These are phyloP conservation scores for Tetrapyrgos nigripes DNA, from an alignment of 1,284 basidiomycete species.

Conservation along the genomic window DNA sequence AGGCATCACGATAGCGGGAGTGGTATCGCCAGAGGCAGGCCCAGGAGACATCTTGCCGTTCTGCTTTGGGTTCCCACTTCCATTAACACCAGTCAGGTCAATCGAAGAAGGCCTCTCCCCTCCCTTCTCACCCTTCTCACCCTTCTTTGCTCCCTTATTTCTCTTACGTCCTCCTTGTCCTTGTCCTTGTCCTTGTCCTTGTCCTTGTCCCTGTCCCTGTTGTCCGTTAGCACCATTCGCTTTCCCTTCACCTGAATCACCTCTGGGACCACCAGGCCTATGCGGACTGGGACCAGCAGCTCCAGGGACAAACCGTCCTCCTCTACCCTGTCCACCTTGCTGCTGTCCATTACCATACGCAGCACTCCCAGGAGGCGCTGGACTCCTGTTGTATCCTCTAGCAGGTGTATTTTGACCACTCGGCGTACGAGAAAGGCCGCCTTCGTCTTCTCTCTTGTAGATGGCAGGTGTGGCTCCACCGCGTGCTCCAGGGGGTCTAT, in stretches of 20 bases:
- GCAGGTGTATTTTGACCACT: constrained; percentile 66
- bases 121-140: constrained; percentile 23
- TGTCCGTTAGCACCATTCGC: constrained; percentile 38
- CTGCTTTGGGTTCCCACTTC: constrained; percentile 19
- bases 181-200: constrained; percentile 29
- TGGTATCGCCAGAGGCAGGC: constrained; percentile 19
- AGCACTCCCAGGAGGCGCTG: constrained; percentile 50
- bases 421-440: constrained; percentile 61
- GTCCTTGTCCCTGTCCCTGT: constrained; percentile 53
- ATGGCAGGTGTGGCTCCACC: constrained; percentile 85
- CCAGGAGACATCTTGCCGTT: constrained; percentile 22
- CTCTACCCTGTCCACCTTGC: constrained; percentile 21
- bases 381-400: constrained; percentile 64
- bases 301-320: constrained; percentile 67
- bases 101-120: constrained; percentile 16
- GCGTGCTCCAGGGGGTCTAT: constrained; percentile 92
- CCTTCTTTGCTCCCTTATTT: constrained; percentile 25
- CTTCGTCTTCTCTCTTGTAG: constrained; percentile 90
- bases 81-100: constrained; percentile 7
- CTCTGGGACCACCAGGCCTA: constrained; percentile 46
- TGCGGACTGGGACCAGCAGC: constrained; percentile 46
- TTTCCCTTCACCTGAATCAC: constrained; percentile 54
- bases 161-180: constrained; percentile 25
- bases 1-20: constrained; percentile 13
- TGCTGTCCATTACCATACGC: constrained; percentile 37